Evolutionary conservation across 1,284 basidiomycete genomes (phyloP), one percentile per base, ranked within the genome.

Genomic region (Entoloma clypeatum): DNA sequence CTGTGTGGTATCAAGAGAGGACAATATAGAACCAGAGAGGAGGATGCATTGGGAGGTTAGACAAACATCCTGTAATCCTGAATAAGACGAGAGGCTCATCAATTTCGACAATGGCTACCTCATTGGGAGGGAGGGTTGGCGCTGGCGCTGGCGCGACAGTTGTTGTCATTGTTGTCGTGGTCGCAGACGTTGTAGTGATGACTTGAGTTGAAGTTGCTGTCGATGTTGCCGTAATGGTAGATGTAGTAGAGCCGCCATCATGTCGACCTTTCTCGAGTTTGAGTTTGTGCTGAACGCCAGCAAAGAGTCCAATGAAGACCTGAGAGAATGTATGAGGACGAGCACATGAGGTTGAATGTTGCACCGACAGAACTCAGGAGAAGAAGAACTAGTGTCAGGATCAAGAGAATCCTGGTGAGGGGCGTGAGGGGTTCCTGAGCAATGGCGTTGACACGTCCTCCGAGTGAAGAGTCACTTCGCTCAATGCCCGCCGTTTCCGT

Each of bases 281-380:
- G 43, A 92, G 73, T 49, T 81, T 82, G 57, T 85, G 80, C 57
- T 92, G 81, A 1, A 86, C 82, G 5, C 91, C 92, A 18, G 88
- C 86, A 63, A 95, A 98, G 5, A 99, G 73, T 7, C 95, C 95
- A 49, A 94, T 82, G 64, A 96, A 95, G 16, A 92, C 57, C 72
- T 74, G 13, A 23, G 7, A 26, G 36, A 22, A 6, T 5, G 10
- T 27, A 21, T 34, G 31, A 34, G 28, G 21, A 19, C 10, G 13
- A 19, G 11, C 33, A 17, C 7, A 25, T 23, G 14, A 22, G 21
- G 23, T 18, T 30, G 34, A 24, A 10, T 16, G 26, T 10, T 13
- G 3, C 7, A 60, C 67, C 46, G 45, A 72, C 77, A 14, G 88
- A 86, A 47, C 81, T 80, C 37, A 94, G 70, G 25, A 97, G 71